Evolutionary conservation across 768 basidiomycete genomes (phyloP).

Genomic region (Lactarius sanguifluus): DNA sequence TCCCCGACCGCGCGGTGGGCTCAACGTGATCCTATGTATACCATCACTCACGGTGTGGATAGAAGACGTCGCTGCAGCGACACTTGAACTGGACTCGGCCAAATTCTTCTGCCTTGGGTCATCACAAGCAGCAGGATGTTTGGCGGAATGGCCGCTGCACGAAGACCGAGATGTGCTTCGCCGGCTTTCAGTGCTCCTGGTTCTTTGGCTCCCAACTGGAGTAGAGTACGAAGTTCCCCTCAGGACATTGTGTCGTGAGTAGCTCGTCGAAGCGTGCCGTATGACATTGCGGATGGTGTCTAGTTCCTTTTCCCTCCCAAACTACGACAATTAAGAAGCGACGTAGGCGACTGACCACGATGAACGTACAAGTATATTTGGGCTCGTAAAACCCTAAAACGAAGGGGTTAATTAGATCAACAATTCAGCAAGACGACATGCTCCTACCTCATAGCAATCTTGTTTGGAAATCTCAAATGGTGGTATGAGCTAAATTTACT

Average conservation of each 20-base stretch:
- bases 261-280: constrained; percentile 52
- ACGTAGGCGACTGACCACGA: not conserved
- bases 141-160: constrained; percentile 37
- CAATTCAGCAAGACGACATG: not conserved
- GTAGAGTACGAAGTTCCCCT: constrained; percentile 42
- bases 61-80: constrained; percentile 24
- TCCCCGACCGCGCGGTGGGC: constrained; percentile 40
- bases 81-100: constrained; percentile 12
- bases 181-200: constrained; percentile 26
- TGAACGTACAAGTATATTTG: constrained; percentile 55
- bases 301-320: constrained; percentile 70
- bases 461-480: constrained; percentile 63
- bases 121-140: not conserved
- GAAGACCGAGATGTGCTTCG: constrained; percentile 45
- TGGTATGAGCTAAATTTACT: constrained; percentile 55
- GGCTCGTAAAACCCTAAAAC: constrained; percentile 67
- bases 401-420: not conserved
- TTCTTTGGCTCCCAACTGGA: constrained; percentile 38
- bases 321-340: constrained; percentile 39
- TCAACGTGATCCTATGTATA: constrained; percentile 47
- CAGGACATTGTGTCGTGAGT: constrained; percentile 53
- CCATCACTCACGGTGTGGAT: constrained; percentile 41
- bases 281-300: constrained; percentile 66
- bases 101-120: constrained; percentile 8
- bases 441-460: constrained; percentile 62